Base-by-base conservation (phyloP, 2,329 filamentous ascomycete genomes). In the Trichoderma harzianum region DNA sequence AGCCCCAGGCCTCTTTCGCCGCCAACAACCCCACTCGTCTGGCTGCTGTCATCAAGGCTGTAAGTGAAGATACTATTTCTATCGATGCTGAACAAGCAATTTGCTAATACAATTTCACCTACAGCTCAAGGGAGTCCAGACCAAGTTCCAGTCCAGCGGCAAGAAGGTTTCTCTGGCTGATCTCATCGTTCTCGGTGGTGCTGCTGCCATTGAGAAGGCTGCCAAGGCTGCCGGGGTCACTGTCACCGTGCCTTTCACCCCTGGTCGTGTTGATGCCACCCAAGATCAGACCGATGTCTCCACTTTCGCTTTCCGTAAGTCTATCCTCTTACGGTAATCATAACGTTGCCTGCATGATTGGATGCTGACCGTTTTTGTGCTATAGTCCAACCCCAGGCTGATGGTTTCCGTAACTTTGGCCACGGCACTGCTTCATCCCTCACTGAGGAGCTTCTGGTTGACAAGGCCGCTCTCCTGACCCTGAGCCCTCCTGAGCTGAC, bases 401-500 rank as follows among this genome's bases (percentile, higher is more conserved):
- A 94, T 74, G 91, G 90, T 8, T 94, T 94, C 91, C 91, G 92
- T 78, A 94, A 92, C 87, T 94, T 92, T 78, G 92, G 91, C 77
- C 84, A 87, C 74, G 87, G 87, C 4, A 90, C 86, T 5, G 72
- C 81, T 2, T 89, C 90, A 58, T 90, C 89, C 24, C 85, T 84
- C 74, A 87, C 89, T 6, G 92, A 94, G 83, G 87, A 92, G 76
- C 86, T 89, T 79, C 86, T 94, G 24, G 85, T 94, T 64, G 92
- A 94, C 86, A 86, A 85, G 75, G 92, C 92, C 1, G 85, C 92
- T 74, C 88, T 92, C 18, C 87, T 94, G 24, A 91, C 86, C 5
- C 89, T 94, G 12, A 87, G 90, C 21, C 86, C 90, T 1, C 91
- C 92, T 1, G 91, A 94, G 81, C 76, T 93, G 79, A 89, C 91